Conservation (phyloP, 2,329 filamentous ascomycete genomes). For the Sporothrix brasiliensis region DNA sequence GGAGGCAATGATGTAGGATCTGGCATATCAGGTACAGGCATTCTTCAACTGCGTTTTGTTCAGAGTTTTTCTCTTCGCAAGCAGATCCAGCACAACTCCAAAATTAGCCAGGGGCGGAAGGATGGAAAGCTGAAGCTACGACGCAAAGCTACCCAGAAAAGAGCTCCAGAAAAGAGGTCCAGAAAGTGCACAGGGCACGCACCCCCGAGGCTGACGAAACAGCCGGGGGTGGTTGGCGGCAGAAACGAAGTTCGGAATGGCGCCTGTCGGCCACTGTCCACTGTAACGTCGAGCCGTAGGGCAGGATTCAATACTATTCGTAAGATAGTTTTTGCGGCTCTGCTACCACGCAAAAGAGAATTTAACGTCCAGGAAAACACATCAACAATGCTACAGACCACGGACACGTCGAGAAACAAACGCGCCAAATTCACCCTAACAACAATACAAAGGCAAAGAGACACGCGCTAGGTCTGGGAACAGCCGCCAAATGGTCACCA, state of each 20-base stretch:
- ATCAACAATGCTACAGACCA: background rate
- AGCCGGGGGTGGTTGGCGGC: conserved; percentile 1
- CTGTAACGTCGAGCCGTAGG: background rate
- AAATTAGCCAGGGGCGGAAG: conserved; percentile 4
- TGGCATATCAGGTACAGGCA: background rate
- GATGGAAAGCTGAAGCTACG: conserved; percentile 2
- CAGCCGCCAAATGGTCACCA: conserved; percentile 5
- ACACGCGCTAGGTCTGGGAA: conserved; percentile 7
- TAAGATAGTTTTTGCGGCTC: background rate
- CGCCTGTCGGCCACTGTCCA: background rate
- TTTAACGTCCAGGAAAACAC: background rate
- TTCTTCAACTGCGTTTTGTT: background rate
- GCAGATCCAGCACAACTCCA: background rate
- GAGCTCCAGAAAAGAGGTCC: background rate
- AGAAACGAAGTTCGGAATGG: background rate
- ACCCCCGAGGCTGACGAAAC: background rate
- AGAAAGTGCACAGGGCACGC: background rate
- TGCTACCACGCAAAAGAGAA: background rate
- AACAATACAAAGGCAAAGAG: background rate
- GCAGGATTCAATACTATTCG: background rate
- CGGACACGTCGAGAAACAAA: background rate
- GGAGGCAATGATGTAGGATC: background rate
- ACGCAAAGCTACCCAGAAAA: background rate
- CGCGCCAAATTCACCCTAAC: background rate
- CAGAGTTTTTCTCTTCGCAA: background rate